A percentile compares a stretch with the other conserved stretches of the same genome.
phyloP scores from a whole-genome alignment of 2,329 filamentous ascomycete genomes.

The Pyricularia pennisetigena region DNA sequence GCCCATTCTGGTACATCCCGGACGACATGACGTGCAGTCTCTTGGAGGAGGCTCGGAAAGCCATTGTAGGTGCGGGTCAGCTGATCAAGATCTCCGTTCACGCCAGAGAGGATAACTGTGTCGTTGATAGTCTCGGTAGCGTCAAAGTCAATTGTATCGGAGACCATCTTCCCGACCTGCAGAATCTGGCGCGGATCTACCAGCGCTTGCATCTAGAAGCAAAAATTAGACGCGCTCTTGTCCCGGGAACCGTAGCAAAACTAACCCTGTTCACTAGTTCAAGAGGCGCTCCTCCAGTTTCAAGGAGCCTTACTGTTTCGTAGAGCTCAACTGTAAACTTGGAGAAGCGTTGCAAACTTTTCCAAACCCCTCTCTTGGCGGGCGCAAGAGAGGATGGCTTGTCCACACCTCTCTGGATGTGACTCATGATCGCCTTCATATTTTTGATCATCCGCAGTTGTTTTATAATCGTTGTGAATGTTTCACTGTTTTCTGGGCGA shows the following conservation, averaged over 20 bases:
- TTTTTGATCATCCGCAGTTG: constrained; percentile 66
- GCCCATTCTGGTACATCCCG: constrained; percentile 51
- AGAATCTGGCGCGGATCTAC: constrained; percentile 52
- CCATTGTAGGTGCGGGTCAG: constrained; percentile 71
- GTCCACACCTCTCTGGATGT: constrained; percentile 70
- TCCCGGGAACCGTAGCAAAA: not conserved
- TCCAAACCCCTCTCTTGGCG: constrained; percentile 62
- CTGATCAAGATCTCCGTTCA: constrained; percentile 67
- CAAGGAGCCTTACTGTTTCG: constrained; percentile 49
- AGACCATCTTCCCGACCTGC: constrained; percentile 60
- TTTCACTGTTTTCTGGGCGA: constrained; percentile 53
- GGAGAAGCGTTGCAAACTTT: constrained; percentile 60
- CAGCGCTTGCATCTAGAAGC: constrained; percentile 38
- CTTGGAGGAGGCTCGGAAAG: constrained; percentile 61
- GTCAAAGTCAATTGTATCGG: constrained; percentile 70
- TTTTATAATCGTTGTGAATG: constrained; percentile 44
- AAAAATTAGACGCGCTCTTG: constrained; percentile 1
- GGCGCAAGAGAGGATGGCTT: constrained; percentile 34
- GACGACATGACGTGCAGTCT: constrained; percentile 56
- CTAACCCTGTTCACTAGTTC: constrained; percentile 43
- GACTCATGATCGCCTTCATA: constrained; percentile 56
- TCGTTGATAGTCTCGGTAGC: constrained; percentile 61
- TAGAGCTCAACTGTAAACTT: constrained; percentile 61
- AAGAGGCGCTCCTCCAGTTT: constrained; percentile 37
- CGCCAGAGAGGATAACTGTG: constrained; percentile 60